Evolutionary conservation across 306 rosid species (phyloP), one percentile per base, ranked within the genome.

Genomic region (Canavalia ensiformis): DNA sequence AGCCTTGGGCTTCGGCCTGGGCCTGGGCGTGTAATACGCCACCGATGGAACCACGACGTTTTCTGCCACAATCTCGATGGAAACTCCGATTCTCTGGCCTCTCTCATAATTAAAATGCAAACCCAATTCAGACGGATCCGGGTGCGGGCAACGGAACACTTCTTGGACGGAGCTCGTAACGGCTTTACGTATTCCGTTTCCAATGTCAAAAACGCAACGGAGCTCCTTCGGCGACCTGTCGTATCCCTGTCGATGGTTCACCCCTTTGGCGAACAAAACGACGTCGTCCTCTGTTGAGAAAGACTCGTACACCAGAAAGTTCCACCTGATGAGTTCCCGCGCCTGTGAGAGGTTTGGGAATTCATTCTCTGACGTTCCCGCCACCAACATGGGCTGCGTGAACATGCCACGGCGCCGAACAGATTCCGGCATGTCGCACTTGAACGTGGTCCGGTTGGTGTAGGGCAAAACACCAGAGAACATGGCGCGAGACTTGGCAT

Each of bases 141-240:
- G 98, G 66, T 89, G 96, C 5, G 9, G 79, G 74, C 98, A 93
- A 5, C 98, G 81, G 86, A 93, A 93, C 0, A 93, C 91, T 64
- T 93, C 97, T 59, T 93, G 97, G 1, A 42, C 57, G 12, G 98
- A 91, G 83, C 86, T 87, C 1, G 90, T 86, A 4, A 93, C 92
- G 83, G 80, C 50, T 73, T 83, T 90, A 30, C 54, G 84, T 9
- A 90, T 10, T n/a, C 51, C 75, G 42, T 86, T 46, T 0, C 82
- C 54, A 1, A 44, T 5, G 0, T 41, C 79, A 44, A 93, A 90
- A 31, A 93, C 81, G 69, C 98, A 91, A 18, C 77, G 80, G 60
- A 93, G 88, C 7, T 87, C 88, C 25, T 25, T 28, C 0, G 90
- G 91, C 0, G 87, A 41, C 11, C 87, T 73, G 67, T 77, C 85